A percentile compares a stretch with the other conserved stretches of the same genome.
phyloP scores from a whole-genome alignment of 2,329 filamentous ascomycete species.

The Ophiostoma triangulosporum region DNA sequence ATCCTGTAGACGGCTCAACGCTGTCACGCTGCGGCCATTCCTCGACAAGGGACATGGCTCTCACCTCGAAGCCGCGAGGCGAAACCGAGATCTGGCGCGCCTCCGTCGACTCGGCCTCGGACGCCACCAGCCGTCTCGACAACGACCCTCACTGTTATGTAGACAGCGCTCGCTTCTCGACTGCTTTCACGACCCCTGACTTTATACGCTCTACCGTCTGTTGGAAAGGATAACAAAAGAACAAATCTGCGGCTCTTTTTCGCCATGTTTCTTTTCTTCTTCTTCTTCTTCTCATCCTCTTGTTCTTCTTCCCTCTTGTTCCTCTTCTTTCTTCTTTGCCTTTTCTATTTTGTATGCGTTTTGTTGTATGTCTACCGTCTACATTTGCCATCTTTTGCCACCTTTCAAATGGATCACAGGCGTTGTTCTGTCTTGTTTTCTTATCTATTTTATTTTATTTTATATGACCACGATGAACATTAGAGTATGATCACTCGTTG shows the following conservation, averaged over 20 bases:
- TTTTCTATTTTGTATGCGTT: constrained; percentile 39
- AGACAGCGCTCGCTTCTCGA: background rate
- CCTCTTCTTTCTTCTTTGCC: background rate
- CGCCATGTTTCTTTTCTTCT: background rate
- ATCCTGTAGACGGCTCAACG: constrained; percentile 73
- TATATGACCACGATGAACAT: background rate
- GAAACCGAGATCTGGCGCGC: too few relatives aligned
- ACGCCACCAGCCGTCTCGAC: too few relatives aligned
- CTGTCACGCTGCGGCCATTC: too few relatives aligned
- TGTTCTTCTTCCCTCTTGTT: background rate
- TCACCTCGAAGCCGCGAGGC: too few relatives aligned
- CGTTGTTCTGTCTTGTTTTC: constrained; percentile 7
- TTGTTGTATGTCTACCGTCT: constrained; percentile 11
- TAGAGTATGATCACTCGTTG: background rate
- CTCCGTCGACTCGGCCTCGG: too few relatives aligned
- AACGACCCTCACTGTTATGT: background rate
- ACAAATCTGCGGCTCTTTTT: background rate
- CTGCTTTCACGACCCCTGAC: background rate
- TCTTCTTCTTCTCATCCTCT: constrained; percentile 40
- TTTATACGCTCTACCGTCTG: background rate
- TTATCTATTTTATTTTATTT: constrained; percentile 4
- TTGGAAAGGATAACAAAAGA: constrained; percentile 1
- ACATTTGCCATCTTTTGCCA: constrained; percentile 1
- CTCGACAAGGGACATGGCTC: too few relatives aligned
- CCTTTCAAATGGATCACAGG: constrained; percentile 7